Base-by-base conservation (phyloP, 768 basidiomycete species). In the Brasilioporus rufonigricans region DNA sequence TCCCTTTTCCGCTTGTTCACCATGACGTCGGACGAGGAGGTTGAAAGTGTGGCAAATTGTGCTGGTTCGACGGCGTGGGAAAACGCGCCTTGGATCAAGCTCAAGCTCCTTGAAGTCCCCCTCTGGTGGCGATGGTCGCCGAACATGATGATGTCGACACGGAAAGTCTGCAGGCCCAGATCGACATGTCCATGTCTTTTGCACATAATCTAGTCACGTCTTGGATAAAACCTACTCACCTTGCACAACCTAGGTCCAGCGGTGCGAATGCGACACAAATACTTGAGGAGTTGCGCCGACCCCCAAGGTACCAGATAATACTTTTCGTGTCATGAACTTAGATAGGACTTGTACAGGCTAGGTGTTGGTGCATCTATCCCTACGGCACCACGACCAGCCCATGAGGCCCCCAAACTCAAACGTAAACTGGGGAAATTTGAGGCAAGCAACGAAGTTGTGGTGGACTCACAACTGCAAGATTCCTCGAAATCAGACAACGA, bases 111-210 rank as follows among this genome's bases (percentile, higher is more conserved):
- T 35, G 33, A 35, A 27, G 44, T 44, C 35, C 29, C n/a, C 14
- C n/a, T 16, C 27, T 35, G 32, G 31, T 19, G n/a, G n/a, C n/a
- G 29, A 71, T 72, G 71, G 62, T 62, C 50, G 55, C 62, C n/a
- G 80, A 84, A 59, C 81, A 85, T 53, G 78, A 79, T 53, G 78
- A 79, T 38, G 76, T 89, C 43, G 86, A 90, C 65, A 60, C 76
- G 46, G 86, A 89, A 63, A 74, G 80, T 32, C 74, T 92, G 38
- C 90, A 91, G 68, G 89, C 89, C n/a, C 87, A 87, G 71, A 84
- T 91, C 49, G 87, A 92, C 69, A 73, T 89, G 63, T 84, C 89
- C 21, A 83, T 91, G 82, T 85, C 89, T 6, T 82, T 85, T 69
- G 83, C 86, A 2, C 81, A 91, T 59, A 77, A 82, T 66, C 77